These are phyloP conservation scores for Yarrowia deformans DNA, from an alignment of 805 yeast genomes.

Conservation along the genomic window DNA sequence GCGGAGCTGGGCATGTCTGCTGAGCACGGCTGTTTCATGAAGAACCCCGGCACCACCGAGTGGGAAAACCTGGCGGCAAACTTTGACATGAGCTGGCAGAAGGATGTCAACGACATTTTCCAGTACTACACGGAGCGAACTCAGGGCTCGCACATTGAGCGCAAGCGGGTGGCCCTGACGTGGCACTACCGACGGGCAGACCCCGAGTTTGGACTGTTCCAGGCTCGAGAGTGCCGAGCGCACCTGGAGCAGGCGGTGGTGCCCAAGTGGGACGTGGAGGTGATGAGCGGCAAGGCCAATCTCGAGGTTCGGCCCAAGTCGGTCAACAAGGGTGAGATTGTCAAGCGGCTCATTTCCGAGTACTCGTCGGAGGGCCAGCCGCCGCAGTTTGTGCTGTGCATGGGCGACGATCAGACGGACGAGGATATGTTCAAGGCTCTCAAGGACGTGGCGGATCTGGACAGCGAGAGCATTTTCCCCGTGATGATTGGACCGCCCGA, in stretches of 20 bases:
- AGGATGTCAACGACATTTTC: constrained; percentile 76
- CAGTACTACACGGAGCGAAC: constrained; percentile 81
- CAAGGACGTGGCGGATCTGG: constrained; percentile 48
- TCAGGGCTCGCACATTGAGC: constrained; percentile 87
- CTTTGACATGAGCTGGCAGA: constrained; percentile 94
- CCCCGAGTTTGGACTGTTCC: constrained; percentile 89
- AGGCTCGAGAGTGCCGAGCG: constrained; percentile 74
- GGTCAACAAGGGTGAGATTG: constrained; percentile 97
- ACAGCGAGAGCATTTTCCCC: constrained; percentile 67
- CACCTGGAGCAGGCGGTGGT: constrained; percentile 68
- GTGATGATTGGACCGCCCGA: constrained; percentile 94
- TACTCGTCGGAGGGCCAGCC: constrained; percentile 52
- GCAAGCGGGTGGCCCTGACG: constrained; percentile 90
- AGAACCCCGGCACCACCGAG: constrained; percentile 63
- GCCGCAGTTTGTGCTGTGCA: constrained; percentile 86
- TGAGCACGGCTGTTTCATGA: constrained; percentile 96
- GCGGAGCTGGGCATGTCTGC: constrained; percentile 83
- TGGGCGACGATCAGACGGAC: constrained; percentile 96
- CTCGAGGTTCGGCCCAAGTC: constrained; percentile 95
- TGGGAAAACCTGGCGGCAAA: constrained; percentile 89
- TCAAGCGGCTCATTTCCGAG: constrained; percentile 70
- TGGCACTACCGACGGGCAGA: constrained; percentile 98
- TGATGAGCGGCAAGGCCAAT: constrained; percentile 97
- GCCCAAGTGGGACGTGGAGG: constrained; percentile 79
- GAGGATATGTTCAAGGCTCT: constrained; percentile 95